phyloP scores from a whole-genome alignment of 2,329 filamentous ascomycete species.

The Paracoccidioides lutzii region DNA sequence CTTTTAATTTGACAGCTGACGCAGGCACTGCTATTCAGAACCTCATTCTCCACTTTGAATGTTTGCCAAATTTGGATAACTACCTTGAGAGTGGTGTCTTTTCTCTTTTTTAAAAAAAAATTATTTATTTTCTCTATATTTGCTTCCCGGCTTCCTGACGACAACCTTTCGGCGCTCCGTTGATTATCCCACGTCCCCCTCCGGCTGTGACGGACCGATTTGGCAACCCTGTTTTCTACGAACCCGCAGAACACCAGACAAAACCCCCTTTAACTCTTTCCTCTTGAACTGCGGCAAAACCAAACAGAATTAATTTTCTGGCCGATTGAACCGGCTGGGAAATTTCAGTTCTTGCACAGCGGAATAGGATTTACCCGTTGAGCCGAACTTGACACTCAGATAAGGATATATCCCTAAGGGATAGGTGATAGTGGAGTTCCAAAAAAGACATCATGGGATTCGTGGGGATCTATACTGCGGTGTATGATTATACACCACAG shows the following conservation, averaged over 20 bases:
- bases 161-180: background rate
- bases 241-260: background rate
- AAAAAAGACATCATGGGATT: conserved; percentile 59
- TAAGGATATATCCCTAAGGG: background rate
- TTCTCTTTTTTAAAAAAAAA: conserved; percentile 2
- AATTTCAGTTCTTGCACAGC: background rate
- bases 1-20: background rate
- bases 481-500: conserved; percentile 88
- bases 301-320: background rate
- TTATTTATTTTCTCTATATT: background rate
- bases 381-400: background rate
- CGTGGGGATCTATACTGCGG: conserved; percentile 73
- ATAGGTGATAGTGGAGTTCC: conserved; percentile 4
- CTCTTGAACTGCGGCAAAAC: background rate
- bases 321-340: background rate
- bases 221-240: background rate
- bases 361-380: background rate
- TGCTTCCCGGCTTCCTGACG: conserved; percentile 6
- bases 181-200: background rate
- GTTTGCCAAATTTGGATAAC: background rate
- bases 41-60: background rate
- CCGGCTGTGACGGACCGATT: background rate
- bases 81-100: conserved; percentile 1
- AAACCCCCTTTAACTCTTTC: background rate
- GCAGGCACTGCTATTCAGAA: background rate